Base-by-base conservation (phyloP, 2,329 filamentous ascomycete species). In the Colletotrichum sp. region DNA sequence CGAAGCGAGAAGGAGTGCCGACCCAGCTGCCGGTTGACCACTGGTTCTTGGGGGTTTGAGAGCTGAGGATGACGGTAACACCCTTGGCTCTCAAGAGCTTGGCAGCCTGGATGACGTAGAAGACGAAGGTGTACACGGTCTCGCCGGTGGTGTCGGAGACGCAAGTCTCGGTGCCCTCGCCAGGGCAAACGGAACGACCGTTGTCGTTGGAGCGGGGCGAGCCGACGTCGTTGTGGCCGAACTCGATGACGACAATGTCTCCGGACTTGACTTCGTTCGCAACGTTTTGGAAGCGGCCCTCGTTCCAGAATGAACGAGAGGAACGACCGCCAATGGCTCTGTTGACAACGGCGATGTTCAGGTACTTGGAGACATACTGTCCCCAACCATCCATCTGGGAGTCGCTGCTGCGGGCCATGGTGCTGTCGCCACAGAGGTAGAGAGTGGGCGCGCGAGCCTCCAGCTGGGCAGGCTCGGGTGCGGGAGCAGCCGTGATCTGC, bases 191-290 rank as follows among this genome's bases (percentile, higher is more conserved):
- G 4, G 89, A 90, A 18, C 92, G 89, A 2, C 90, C 90, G 79
- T 94, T 93, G 81, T 94, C 93, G n/a, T 83, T 89, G 3, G 82
- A 83, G 3, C 74, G 74, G 30, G 92, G 85, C 1, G 88, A 89
- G 3, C 92, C 92, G 26, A 92, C 93, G 78, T 95, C 93, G 80
- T 95, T 95, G 85, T 95, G 93, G 1, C 93, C 93, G 80, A 95
- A 94, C 79, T 94, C 93, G 69, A 94, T 93, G 71, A 94, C 87
- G 3, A 94, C 92, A 81, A 91, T 92, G 82, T 95, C 93, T 44
- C 91, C 92, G 3, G 86, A 74, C 80, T 89, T 78, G 32, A 94
- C 86, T 4, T 86, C 80, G 59, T 87, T 83, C 63, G 89, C 88
- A 69, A 95, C 89, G 1, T 86, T 87, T 18, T 87, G 83, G 85